These are phyloP conservation scores for Bocquillonia castaneifolia DNA, from an alignment of 441 rosid genomes.

Conservation along the genomic window DNA sequence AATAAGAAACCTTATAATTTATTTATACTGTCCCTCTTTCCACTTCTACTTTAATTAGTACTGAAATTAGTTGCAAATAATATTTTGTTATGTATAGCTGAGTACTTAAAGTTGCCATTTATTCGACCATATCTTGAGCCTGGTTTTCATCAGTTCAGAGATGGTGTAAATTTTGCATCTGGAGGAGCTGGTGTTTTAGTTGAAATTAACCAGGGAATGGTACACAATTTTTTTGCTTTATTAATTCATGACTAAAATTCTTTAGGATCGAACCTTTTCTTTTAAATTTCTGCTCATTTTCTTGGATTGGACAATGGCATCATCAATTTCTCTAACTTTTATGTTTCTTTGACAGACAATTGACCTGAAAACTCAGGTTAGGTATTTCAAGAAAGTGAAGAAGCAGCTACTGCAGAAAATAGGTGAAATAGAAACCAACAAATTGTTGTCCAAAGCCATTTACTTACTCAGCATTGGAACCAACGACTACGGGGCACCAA, in stretches of 20 bases:
- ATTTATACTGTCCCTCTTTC: neutral
- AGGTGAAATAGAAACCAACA: neutral
- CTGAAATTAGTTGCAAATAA: no score
- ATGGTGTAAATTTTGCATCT: slow-evolving; percentile 19
- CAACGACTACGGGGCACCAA: neutral
- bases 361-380: slow-evolving; percentile 24
- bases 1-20: neutral
- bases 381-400: slow-evolving; percentile 27
- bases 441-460: neutral
- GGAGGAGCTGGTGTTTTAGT: slow-evolving; percentile 19
- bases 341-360: slow-evolving; percentile 6
- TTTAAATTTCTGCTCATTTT: neutral
- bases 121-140: slow-evolving; percentile 43
- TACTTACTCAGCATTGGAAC: neutral
- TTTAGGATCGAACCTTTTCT: no score
- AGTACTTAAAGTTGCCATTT: slow-evolving; percentile 36
- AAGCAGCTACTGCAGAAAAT: slow-evolving; percentile 16
- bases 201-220: neutral
- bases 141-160: slow-evolving; percentile 15
- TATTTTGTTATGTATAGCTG: slow-evolving; percentile 23
- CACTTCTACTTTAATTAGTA: no score
- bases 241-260: no score
- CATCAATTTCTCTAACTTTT: neutral
- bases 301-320: neutral
- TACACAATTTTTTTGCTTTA: neutral